Evolutionary conservation across 768 basidiomycete species (phyloP).

Genomic region (Tylopilus sp.): DNA sequence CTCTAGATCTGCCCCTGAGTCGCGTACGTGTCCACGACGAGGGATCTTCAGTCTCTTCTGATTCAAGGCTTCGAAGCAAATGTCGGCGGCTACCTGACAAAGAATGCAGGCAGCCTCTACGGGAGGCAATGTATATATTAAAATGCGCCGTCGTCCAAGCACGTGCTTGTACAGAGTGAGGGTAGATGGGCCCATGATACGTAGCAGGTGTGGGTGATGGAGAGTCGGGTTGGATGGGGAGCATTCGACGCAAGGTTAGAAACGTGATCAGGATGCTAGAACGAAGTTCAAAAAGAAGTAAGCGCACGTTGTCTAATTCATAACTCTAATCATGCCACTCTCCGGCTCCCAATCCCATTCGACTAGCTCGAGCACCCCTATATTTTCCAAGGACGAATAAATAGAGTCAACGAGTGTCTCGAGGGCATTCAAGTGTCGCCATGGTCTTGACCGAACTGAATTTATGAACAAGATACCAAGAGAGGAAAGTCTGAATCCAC

Average conservation of each 20-base stretch:
- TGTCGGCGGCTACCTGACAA: constrained; percentile 58
- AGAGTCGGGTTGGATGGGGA: constrained; percentile 50
- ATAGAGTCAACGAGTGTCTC: constrained; percentile 59
- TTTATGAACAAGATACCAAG: constrained; percentile 70
- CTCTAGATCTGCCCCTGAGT: constrained; percentile 40
- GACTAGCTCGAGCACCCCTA: constrained; percentile 44
- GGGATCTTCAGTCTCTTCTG: constrained; percentile 20
- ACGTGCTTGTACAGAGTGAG: constrained; percentile 80
- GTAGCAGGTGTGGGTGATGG: constrained; percentile 71
- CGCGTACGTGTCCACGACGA: constrained; percentile 31
- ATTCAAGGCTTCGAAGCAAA: constrained; percentile 50
- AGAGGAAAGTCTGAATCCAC: too few species aligned
- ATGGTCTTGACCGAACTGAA: constrained; percentile 64
- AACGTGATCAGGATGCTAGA: too few species aligned
- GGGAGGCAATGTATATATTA: constrained; percentile 77
- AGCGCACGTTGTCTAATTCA: too few species aligned
- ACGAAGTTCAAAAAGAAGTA: too few species aligned
- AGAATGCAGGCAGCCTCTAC: constrained; percentile 78
- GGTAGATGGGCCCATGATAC: too few species aligned
- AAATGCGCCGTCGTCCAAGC: constrained; percentile 66
- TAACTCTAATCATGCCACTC: constrained; percentile 68
- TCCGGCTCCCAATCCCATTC: constrained; percentile 66
- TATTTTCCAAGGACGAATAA: constrained; percentile 44
- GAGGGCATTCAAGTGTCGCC: constrained; percentile 64
- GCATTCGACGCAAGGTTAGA: constrained; percentile 25